Percentiles rank a stretch among this genome's conserved stretches.
Conservation (phyloP, 2,329 filamentous ascomycete genomes). For the Fusarium sulawesiense region DNA sequence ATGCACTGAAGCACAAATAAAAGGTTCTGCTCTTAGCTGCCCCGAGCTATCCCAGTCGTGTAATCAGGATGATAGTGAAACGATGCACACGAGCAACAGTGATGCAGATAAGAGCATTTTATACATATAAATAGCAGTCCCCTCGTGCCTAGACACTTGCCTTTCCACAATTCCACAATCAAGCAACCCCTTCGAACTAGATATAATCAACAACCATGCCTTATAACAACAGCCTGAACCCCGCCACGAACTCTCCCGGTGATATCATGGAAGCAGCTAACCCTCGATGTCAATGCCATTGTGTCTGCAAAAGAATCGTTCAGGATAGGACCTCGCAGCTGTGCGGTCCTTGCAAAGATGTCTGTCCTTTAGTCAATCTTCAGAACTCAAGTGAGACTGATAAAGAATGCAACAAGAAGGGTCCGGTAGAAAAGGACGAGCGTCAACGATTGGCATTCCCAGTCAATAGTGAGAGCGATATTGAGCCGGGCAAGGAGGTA, state of each 20-base stretch:
- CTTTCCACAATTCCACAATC: not conserved
- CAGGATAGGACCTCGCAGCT: not conserved
- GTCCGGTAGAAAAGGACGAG: not conserved
- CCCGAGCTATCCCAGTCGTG: not conserved
- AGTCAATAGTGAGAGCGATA: not conserved
- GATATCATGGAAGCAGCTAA: not conserved
- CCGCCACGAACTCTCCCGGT: fast-evolving
- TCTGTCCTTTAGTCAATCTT: not conserved
- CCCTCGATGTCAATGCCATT: not conserved
- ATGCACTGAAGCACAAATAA: not conserved
- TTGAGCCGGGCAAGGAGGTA: not conserved
- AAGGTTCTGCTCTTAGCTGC: not conserved
- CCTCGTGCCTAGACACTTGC: not conserved
- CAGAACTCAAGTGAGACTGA: not conserved
- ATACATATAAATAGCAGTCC: not conserved
- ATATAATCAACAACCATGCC: not conserved
- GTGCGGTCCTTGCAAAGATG: not conserved
- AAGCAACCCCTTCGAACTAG: not conserved
- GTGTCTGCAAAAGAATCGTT: not conserved
- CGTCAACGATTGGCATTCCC: not conserved
- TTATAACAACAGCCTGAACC: not conserved
- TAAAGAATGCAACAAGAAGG: fast-evolving
- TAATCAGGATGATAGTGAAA: not conserved
- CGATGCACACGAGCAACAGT: not conserved
- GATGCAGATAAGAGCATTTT: not conserved